A percentile compares a stretch with the other conserved stretches of the same genome.
Conservation (phyloP, 1,284 basidiomycete species). For the Apiotrichum akiyoshidainum region DNA sequence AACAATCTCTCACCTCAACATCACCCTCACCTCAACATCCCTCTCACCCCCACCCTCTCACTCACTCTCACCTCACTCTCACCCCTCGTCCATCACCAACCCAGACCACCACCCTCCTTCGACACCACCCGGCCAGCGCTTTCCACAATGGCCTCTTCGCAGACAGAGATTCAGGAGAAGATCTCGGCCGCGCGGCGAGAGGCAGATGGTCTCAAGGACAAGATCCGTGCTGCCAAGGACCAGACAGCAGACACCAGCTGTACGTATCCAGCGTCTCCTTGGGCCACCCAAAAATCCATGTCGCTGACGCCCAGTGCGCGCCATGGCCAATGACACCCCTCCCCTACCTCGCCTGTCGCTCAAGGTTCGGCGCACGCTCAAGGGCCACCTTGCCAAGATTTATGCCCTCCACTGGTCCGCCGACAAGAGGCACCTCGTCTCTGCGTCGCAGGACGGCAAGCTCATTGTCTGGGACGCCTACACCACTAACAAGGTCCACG, state of each 20-base stretch:
- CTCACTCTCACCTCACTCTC: too few species aligned
- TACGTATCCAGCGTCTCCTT: conserved; percentile 56
- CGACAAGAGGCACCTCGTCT: conserved; percentile 94
- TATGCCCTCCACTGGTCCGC: conserved; percentile 99
- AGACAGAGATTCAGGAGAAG: conserved; percentile 81
- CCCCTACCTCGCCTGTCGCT: conserved; percentile 92
- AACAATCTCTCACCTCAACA: neutral
- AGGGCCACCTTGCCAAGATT: conserved; percentile 97
- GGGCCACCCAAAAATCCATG: neutral
- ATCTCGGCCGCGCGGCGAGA: conserved; percentile 95
- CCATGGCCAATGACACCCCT: conserved; percentile 94
- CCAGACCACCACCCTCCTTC: neutral
- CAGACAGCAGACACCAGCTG: conserved; percentile 93
- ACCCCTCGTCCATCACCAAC: too few species aligned
- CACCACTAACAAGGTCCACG: conserved; percentile 99
- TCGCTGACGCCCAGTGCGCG: conserved; percentile 62
- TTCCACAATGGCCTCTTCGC: conserved; percentile 41
- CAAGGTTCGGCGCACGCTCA: conserved; percentile 88
- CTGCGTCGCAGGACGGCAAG: conserved; percentile 98
- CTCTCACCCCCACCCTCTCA: neutral
- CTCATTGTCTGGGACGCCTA: conserved; percentile 99
- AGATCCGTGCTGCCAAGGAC: conserved; percentile 90
- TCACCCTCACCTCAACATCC: neutral
- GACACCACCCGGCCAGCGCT: neutral
- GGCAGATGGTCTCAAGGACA: conserved; percentile 94